Conservation (phyloP, 2,329 filamentous ascomycete species). For the Teratosphaeriaceae sp. region DNA sequence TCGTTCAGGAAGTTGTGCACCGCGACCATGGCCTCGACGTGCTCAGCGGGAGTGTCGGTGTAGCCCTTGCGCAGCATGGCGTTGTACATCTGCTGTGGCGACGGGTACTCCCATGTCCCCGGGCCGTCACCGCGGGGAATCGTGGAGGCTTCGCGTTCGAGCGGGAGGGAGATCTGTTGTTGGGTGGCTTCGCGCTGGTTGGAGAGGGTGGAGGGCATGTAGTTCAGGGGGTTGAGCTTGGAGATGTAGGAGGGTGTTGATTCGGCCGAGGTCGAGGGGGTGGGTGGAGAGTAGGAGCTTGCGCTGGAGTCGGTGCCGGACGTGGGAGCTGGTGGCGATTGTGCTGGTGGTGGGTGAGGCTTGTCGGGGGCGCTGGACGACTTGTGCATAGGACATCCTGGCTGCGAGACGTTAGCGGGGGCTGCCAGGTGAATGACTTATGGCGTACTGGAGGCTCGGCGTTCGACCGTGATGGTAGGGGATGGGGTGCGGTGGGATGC, state of each 20-base stretch:
- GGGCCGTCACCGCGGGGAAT: conserved; percentile 77
- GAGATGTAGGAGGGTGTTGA: conserved; percentile 48
- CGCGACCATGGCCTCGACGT: conserved; percentile 93
- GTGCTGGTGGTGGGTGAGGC: conserved; percentile 17
- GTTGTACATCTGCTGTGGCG: conserved; percentile 99
- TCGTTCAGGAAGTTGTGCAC: conserved; percentile 99
- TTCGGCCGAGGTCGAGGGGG: conserved; percentile 25
- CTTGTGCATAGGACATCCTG: conserved; percentile 64
- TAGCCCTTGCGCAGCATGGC: conserved; percentile 94
- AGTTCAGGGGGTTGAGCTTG: conserved; percentile 78
- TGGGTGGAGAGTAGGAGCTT: conserved; percentile 45
- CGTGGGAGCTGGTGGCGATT: conserved; percentile 26
- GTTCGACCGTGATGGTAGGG: conserved; percentile 36
- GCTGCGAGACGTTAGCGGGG: conserved; percentile 36
- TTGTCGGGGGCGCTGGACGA: conserved; percentile 27
- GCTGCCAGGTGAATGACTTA: conserved; percentile 1
- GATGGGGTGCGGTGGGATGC: conserved; percentile 39
- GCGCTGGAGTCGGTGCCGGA: conserved; percentile 41
- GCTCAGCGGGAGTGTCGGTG: conserved; percentile 85
- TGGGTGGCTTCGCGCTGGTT: conserved; percentile 64
- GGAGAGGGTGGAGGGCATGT: conserved; percentile 85
- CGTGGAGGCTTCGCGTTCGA: conserved; percentile 74
- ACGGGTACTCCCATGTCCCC: conserved; percentile 94
- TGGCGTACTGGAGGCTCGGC: conserved; percentile 50
- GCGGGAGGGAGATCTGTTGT: conserved; percentile 68